Evolutionary conservation across 768 basidiomycete species (phyloP).

Genomic region (Boletus barrowsii): DNA sequence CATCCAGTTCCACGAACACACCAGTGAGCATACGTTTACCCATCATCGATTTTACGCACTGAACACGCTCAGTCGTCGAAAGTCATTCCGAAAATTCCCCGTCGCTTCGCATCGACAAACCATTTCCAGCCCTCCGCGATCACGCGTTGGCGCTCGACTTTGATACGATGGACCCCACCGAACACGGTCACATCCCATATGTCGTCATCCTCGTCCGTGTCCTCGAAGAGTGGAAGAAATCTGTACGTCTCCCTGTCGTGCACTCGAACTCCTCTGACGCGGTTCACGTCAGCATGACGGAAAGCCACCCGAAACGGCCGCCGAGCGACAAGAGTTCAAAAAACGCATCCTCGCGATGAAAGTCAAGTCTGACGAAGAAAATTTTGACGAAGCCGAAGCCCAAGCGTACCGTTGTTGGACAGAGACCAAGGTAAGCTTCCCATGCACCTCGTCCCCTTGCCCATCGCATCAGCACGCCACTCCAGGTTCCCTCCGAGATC

Average conservation of each 20-base stretch:
- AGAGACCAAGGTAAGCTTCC: conserved; percentile 39
- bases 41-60: neutral
- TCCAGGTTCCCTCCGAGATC: conserved; percentile 67
- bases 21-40: conserved; percentile 47
- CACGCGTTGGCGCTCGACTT: conserved; percentile 73
- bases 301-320: conserved; percentile 45
- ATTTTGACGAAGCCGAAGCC: conserved; percentile 91
- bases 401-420: conserved; percentile 85
- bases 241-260: conserved; percentile 42
- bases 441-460: neutral
- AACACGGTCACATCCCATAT: conserved; percentile 89
- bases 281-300: conserved; percentile 57
- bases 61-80: conserved; percentile 67
- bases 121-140: conserved; percentile 79
- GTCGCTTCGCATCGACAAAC: conserved; percentile 81
- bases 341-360: conserved; percentile 57
- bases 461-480: neutral
- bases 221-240: conserved; percentile 77
- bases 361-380: conserved; percentile 86
- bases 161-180: conserved; percentile 77
- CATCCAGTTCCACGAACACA: conserved; percentile 87
- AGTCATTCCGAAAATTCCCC: conserved; percentile 75
- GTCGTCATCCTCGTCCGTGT: conserved; percentile 84
- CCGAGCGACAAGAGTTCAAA: conserved; percentile 81
- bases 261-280: neutral